Conservation (phyloP, 148 eudicot species). For the Dianthus caryophyllus region DNA sequence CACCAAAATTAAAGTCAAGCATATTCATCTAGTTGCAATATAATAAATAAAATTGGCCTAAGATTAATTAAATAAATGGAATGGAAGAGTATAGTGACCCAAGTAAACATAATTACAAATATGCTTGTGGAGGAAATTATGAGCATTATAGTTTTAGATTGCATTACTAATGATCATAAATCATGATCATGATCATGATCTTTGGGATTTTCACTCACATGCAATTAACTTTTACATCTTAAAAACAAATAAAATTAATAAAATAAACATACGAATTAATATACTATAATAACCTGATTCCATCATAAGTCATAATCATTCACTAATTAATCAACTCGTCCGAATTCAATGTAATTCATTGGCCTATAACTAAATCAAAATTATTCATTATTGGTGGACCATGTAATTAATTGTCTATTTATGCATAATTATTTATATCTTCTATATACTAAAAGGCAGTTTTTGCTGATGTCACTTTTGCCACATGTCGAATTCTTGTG, state of each 20-base stretch:
- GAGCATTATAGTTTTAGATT: conserved; percentile 15
- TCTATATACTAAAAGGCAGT: too few species aligned
- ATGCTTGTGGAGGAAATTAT: conserved; percentile 2
- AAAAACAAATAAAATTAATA: too few species aligned
- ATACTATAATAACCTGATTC: conserved; percentile 2
- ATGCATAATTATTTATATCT: too few species aligned
- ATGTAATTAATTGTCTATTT: neutral
- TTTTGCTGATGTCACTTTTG: too few species aligned
- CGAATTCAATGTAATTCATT: conserved; percentile 21
- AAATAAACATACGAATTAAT: too few species aligned
- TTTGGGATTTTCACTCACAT: conserved; percentile 26
- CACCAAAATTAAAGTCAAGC: too few species aligned
- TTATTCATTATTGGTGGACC: conserved; percentile 6
- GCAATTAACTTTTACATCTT: conserved; percentile 24
- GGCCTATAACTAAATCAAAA: neutral
- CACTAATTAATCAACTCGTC: conserved; percentile 19
- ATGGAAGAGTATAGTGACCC: too few species aligned
- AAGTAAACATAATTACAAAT: neutral
- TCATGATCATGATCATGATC: conserved; percentile 23
- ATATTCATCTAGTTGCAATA: too few species aligned
- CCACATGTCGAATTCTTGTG: too few species aligned
- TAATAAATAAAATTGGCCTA: too few species aligned
- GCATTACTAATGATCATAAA: conserved; percentile 19
- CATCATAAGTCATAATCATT: conserved; percentile 8
- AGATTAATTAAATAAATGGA: too few species aligned